Evolutionary conservation across 2,329 filamentous ascomycete species (phyloP).

Genomic region (Pezicula neosporulosa): DNA sequence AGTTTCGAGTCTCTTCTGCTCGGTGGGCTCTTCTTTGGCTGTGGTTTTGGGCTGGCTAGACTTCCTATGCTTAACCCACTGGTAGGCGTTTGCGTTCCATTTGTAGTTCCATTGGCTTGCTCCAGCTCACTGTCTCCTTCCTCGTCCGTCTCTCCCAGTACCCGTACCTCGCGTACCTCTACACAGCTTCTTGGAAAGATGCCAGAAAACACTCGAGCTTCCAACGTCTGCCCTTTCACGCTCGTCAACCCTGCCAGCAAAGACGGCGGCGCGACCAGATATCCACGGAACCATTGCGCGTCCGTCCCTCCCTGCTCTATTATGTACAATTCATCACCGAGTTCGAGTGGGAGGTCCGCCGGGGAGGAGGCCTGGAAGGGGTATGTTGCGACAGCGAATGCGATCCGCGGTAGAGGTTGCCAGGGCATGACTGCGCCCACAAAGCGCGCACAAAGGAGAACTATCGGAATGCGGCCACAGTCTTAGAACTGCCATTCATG

Average conservation of each 20-base stretch:
- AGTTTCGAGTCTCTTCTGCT: neutral
- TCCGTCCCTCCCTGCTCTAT: slow-evolving; percentile 88
- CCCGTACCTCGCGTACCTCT: slow-evolving; percentile 88
- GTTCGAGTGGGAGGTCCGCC: slow-evolving; percentile 91
- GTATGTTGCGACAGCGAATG: slow-evolving; percentile 94
- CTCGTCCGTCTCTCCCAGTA: slow-evolving; percentile 72
- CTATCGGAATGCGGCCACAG: neutral
- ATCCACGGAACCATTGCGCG: slow-evolving; percentile 91
- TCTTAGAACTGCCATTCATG: slow-evolving; percentile 1
- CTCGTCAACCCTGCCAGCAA: slow-evolving; percentile 88
- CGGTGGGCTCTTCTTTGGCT: slow-evolving; percentile 4
- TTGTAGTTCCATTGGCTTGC: slow-evolving; percentile 10
- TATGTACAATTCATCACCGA: slow-evolving; percentile 97
- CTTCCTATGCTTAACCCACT: slow-evolving; percentile 3
- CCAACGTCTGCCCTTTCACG: slow-evolving; percentile 86
- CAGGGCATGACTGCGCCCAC: slow-evolving; percentile 68
- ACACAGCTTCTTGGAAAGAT: slow-evolving; percentile 96
- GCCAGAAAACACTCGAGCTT: slow-evolving; percentile 96
- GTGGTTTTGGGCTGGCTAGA: slow-evolving; percentile 8
- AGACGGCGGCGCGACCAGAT: slow-evolving; percentile 90
- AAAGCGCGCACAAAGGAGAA: neutral
- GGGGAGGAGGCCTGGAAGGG: slow-evolving; percentile 85
- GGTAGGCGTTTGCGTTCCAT: slow-evolving; percentile 14
- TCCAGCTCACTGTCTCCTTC: slow-evolving; percentile 28
- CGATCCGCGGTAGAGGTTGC: slow-evolving; percentile 94